phyloP scores from a whole-genome alignment of 371 early-diverging fungal species.

The Mucor plumbeus region DNA sequence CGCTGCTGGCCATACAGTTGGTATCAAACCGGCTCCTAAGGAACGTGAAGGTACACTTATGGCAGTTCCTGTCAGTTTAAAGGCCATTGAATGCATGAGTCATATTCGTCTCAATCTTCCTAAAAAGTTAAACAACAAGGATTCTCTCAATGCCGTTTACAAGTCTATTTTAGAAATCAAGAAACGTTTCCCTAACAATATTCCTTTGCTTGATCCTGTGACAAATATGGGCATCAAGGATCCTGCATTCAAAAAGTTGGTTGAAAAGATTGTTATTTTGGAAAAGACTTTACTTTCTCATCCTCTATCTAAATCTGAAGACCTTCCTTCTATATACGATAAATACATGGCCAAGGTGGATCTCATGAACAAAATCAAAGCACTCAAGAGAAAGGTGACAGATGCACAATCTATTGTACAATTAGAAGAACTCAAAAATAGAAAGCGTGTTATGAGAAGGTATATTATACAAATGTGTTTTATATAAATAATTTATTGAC shows the following conservation, averaged over 20 bases:
- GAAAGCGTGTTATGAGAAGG: conserved; percentile 88
- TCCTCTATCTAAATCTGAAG: conserved; percentile 60
- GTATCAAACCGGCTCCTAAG: conserved; percentile 65
- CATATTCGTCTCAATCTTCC: conserved; percentile 81
- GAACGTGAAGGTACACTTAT: conserved; percentile 44
- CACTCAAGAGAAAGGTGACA: conserved; percentile 70
- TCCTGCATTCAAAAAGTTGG: conserved; percentile 74
- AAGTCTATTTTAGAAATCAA: conserved; percentile 78
- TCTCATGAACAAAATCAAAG: conserved; percentile 60
- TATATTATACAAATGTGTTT: conserved; percentile 15
- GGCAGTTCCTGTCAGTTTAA: conserved; percentile 82
- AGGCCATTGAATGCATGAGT: conserved; percentile 76
- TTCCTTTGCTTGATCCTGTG: conserved; percentile 89
- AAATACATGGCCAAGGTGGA: conserved; percentile 72
- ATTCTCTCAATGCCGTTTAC: conserved; percentile 66
- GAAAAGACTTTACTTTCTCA: conserved; percentile 69
- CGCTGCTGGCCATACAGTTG: conserved; percentile 60
- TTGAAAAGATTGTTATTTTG: conserved; percentile 74
- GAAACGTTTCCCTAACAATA: conserved; percentile 72
- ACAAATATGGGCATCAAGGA: conserved; percentile 91
- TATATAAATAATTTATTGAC: neutral
- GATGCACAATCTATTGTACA: conserved; percentile 86
- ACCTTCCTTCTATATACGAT: conserved; percentile 64
- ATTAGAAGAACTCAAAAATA: conserved; percentile 90
- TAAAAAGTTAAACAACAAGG: conserved; percentile 66